These are phyloP conservation scores for carrot (Daucus carota) DNA, from an alignment of 129 eudicot genomes.

Conservation along the genomic window DNA sequence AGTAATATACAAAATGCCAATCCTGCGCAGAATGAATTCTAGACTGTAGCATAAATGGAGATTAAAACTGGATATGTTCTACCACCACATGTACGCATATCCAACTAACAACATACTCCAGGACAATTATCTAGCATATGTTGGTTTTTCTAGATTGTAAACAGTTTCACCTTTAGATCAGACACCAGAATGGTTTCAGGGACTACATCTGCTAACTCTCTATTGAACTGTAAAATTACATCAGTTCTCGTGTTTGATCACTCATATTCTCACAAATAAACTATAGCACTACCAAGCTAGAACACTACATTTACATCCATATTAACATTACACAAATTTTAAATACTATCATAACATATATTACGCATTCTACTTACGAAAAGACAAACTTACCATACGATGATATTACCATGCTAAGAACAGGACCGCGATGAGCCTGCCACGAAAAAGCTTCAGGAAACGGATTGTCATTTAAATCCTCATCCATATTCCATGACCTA, in stretches of 20 bases:
- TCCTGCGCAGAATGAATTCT: not conserved
- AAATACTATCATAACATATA: no score
- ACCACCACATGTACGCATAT: no score
- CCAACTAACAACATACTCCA: not conserved
- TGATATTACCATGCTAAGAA: slow-evolving; percentile 14
- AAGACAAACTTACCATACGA: slow-evolving; percentile 26
- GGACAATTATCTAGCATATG: not conserved
- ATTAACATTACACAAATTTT: not conserved
- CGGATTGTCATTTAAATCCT: slow-evolving; percentile 12
- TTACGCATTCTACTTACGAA: not conserved
- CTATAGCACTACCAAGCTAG: not conserved
- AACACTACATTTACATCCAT: not conserved
- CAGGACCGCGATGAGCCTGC: slow-evolving; percentile 30
- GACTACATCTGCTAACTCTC: no score
- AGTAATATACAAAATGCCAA: not conserved
- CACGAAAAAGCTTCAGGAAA: slow-evolving; percentile 27
- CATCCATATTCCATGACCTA: slow-evolving; percentile 87
- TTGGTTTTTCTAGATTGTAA: not conserved
- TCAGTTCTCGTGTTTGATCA: not conserved
- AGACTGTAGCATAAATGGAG: no score
- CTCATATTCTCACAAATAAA: not conserved
- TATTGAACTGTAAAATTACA: not conserved
- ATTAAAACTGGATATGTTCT: no score
- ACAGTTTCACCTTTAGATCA: not conserved
- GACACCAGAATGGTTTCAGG: not conserved